Conservation (phyloP, 352 stramenopile genomes). For the Pythium dissotocum region DNA sequence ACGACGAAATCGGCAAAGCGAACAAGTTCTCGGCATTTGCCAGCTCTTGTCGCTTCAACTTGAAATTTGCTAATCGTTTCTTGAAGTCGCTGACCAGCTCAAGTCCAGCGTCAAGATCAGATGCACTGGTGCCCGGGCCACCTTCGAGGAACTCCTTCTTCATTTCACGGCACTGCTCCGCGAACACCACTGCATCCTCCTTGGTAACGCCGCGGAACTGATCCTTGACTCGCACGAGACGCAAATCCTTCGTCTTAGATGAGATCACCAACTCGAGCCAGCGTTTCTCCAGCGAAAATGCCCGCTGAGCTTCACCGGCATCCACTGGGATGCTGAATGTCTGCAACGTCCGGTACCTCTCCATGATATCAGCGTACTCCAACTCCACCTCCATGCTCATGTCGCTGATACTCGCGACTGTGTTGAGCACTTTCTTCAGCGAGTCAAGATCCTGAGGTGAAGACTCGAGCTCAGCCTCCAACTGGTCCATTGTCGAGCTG, state of each 20-base stretch:
- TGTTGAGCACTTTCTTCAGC: slow-evolving; percentile 95
- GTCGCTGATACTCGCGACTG: slow-evolving; percentile 82
- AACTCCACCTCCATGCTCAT: slow-evolving; percentile 95
- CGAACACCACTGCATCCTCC: slow-evolving; percentile 88
- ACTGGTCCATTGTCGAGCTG: slow-evolving; percentile 69
- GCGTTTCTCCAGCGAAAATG: slow-evolving; percentile 75
- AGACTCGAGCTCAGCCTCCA: slow-evolving; percentile 78
- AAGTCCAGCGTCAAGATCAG: slow-evolving; percentile 88
- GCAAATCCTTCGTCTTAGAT: slow-evolving; percentile 92
- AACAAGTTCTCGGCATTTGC: slow-evolving; percentile 95
- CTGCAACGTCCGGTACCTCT: slow-evolving; percentile 89
- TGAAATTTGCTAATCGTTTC: slow-evolving; percentile 74
- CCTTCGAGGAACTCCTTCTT: slow-evolving; percentile 84
- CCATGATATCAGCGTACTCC: slow-evolving; percentile 91
- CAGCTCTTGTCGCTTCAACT: slow-evolving; percentile 82
- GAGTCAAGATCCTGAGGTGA: slow-evolving; percentile 88
- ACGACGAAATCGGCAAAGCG: slow-evolving; percentile 88
- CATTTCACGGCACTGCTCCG: slow-evolving; percentile 83
- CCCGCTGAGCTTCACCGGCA: slow-evolving; percentile 53
- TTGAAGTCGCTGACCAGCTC: slow-evolving; percentile 89
- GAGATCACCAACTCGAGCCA: slow-evolving; percentile 85
- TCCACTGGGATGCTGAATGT: slow-evolving; percentile 85
- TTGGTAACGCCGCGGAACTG: slow-evolving; percentile 94
- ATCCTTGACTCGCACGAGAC: slow-evolving; percentile 93
- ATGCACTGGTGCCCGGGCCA: slow-evolving; percentile 82